Percentiles rank a stretch among this genome's conserved stretches.
phyloP scores from a whole-genome alignment of 2,329 filamentous ascomycete genomes.

The Chrysoporthe cubensis region DNA sequence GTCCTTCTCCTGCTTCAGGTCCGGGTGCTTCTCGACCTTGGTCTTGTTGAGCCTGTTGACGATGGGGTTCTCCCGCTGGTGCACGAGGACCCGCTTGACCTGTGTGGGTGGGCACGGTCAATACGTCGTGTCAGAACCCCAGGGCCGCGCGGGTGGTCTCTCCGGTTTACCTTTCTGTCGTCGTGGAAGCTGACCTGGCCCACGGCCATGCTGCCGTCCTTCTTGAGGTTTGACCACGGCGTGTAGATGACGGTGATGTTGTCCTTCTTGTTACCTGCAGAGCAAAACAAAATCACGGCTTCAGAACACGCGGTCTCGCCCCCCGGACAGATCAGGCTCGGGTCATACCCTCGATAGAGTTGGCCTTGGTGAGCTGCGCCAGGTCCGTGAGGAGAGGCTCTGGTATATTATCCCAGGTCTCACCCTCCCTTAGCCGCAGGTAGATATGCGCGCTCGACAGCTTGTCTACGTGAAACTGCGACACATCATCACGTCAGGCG shows the following conservation, averaged over 20 bases:
- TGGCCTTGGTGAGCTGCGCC: slow-evolving; percentile 97
- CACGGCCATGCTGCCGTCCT: slow-evolving; percentile 92
- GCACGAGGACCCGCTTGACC: slow-evolving; percentile 82
- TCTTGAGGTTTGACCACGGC: slow-evolving; percentile 91
- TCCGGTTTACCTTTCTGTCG: slow-evolving; percentile 61
- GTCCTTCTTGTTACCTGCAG: slow-evolving; percentile 92
- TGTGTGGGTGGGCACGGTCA: neutral
- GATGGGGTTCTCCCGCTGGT: slow-evolving; percentile 82
- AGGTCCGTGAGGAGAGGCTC: slow-evolving; percentile 78
- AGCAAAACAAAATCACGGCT: neutral
- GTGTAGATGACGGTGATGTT: slow-evolving; percentile 97
- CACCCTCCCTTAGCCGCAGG: slow-evolving; percentile 76
- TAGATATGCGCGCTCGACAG: slow-evolving; percentile 97
- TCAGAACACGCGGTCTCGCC: neutral
- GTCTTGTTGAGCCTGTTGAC: slow-evolving; percentile 99
- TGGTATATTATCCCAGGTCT: slow-evolving; percentile 83
- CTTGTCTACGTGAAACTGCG: slow-evolving; percentile 94
- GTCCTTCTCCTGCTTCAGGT: slow-evolving; percentile 81
- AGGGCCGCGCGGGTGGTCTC: neutral
- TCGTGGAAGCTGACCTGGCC: slow-evolving; percentile 97
- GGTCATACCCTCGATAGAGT: slow-evolving; percentile 87
- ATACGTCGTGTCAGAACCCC: neutral
- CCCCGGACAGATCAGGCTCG: neutral
- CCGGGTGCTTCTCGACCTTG: slow-evolving; percentile 83
- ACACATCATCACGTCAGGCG: slow-evolving; percentile 14